phyloP scores from a whole-genome alignment of 176 grass and related monocot species.

The Aegilops bicornis region DNA sequence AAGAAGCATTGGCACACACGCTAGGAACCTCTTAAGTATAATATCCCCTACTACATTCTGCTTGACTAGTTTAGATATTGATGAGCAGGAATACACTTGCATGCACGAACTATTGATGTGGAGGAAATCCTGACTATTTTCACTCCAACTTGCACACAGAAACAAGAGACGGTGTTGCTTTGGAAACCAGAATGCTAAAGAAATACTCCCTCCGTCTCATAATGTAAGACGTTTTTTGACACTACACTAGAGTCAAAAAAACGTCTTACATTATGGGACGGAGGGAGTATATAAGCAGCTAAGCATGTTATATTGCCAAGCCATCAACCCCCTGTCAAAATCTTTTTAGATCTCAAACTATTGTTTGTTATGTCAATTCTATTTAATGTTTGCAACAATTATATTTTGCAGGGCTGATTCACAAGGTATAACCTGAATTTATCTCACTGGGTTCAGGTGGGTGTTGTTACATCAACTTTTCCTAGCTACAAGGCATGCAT shows the following conservation, averaged over 20 bases:
- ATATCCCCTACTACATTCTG: not conserved
- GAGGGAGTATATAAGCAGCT: not conserved
- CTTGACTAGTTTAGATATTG: not conserved
- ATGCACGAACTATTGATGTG: not conserved
- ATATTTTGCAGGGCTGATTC: not conserved
- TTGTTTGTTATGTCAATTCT: not conserved
- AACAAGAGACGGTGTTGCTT: not conserved
- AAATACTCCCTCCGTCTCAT: no score
- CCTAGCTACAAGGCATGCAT: not conserved
- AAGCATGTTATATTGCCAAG: not conserved
- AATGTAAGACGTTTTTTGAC: no score
- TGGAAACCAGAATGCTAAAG: not conserved
- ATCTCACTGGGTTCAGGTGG: not conserved
- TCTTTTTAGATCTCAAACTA: constrained; percentile 5
- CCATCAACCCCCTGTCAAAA: not conserved
- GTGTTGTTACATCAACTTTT: not conserved
- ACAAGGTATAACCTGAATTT: not conserved
- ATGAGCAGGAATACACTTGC: not conserved
- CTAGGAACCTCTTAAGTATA: not conserved
- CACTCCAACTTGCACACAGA: not conserved
- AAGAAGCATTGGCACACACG: not conserved
- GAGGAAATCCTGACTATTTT: not conserved
- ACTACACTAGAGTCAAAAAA: no score
- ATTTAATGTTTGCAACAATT: not conserved
- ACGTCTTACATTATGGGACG: no score